These are phyloP conservation scores for Cladosporium phlei DNA, from an alignment of 2,329 filamentous ascomycete species.

Conservation along the genomic window DNA sequence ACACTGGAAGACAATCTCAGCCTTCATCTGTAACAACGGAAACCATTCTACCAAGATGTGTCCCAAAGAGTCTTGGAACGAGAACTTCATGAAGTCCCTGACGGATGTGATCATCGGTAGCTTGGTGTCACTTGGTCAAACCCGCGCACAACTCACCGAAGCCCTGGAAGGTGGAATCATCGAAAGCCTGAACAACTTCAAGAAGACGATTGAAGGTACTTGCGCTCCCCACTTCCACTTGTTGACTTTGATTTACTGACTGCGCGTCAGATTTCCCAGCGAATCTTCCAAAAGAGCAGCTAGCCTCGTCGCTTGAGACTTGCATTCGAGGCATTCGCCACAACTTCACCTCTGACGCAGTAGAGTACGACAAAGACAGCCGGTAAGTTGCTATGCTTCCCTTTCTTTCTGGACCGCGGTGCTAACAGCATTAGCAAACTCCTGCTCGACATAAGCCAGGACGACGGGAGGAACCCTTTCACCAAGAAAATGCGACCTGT, in stretches of 20 bases:
- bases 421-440: slow-evolving; percentile 9
- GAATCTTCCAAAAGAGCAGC: not conserved
- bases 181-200: slow-evolving; percentile 1
- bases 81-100: slow-evolving; percentile 17
- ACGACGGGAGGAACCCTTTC: slow-evolving; percentile 19
- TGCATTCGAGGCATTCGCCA: not conserved
- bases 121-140: slow-evolving; percentile 1
- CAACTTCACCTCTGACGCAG: not conserved
- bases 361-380: not conserved
- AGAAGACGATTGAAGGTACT: not conserved
- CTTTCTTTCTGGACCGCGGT: not conserved
- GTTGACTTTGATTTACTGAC: too few relatives aligned
- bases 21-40: slow-evolving; percentile 22
- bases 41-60: slow-evolving; percentile 14
- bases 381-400: not conserved
- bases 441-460: slow-evolving; percentile 16
- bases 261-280: not conserved
- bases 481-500: slow-evolving; percentile 14
- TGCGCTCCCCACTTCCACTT: too few relatives aligned
- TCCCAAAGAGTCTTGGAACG: slow-evolving; percentile 20
- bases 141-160: not conserved
- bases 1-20: slow-evolving; percentile 16
- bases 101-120: not conserved
- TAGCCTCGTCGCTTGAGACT: not conserved
- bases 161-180: slow-evolving; percentile 1